Base-by-base conservation (phyloP, 345 rosid species). In the Raphanus sativus region DNA sequence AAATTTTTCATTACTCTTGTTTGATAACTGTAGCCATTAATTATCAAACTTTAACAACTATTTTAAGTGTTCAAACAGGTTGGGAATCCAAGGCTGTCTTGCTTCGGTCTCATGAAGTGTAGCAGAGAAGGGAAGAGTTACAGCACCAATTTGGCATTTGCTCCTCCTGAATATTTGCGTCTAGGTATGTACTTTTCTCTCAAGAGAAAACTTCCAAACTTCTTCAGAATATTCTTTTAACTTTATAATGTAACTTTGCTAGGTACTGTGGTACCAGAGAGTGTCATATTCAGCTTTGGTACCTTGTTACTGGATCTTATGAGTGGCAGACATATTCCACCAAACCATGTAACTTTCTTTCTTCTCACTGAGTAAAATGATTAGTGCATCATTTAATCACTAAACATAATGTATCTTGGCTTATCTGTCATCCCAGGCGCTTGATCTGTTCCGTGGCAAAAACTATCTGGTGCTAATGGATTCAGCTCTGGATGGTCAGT, bases 91-190 rank as follows among this genome's bases (percentile, higher is more conserved):
- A 87, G 90, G 82, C 83, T 96, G 28, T 96, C 98, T 77, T 85
- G 93, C 80, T 96, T 91, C 42, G 99, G 99, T 38, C 90, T 96
- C 28, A 93, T 91, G 98, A 96, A 96, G 86, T 91, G 92, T 79
- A 89, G 97, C 75, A 83, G 97, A 73, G 98, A 93, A 71, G 99
- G 99, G 32, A 95, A 93, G 87, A 95, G 94, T 74, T 95, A 95
- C 67, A 92, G 98, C 68, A 92, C 97, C 4, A 95, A 95, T 77
- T 87, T 95, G 78, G 99, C 99, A 42, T 95, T 95, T 80, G 94
- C 99, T 76, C 99, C 98, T 70, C 98, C 99, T 0, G 99, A 95
- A 76, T 95, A 95, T 86, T 78, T 93, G 78, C 89, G 96, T 75
- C 84, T 96, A 65, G 98, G 99, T 90, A 81, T 55, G 48, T 74